phyloP scores from a whole-genome alignment of 2,329 filamentous ascomycete genomes.

The Hypomyces rosellus region DNA sequence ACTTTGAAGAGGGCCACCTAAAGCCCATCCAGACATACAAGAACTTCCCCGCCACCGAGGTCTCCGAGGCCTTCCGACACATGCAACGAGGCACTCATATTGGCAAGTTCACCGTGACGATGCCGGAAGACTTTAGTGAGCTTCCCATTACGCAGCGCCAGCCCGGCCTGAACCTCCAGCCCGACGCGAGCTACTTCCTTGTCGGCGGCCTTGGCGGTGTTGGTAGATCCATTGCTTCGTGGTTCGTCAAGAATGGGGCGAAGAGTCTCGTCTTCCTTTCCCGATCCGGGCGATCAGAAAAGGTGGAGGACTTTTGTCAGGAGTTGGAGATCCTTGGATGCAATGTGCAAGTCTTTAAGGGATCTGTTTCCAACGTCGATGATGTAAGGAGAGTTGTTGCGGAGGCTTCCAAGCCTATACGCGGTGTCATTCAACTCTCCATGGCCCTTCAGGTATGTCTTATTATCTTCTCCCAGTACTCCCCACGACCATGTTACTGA shows the following conservation, averaged over 20 bases:
- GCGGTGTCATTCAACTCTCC: constrained; percentile 31
- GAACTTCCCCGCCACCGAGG: constrained; percentile 10
- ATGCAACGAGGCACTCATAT: constrained; percentile 16
- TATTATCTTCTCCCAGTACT: neutral
- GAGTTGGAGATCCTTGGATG: constrained; percentile 17
- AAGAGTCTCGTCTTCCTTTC: constrained; percentile 20
- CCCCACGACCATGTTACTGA: no score
- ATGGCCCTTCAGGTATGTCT: constrained; percentile 23
- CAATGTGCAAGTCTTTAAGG: constrained; percentile 16
- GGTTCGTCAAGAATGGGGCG: constrained; percentile 19
- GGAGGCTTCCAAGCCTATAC: constrained; percentile 19
- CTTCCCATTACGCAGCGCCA: neutral
- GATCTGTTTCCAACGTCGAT: constrained; percentile 4
- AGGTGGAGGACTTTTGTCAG: constrained; percentile 10
- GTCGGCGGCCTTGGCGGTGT: constrained; percentile 18
- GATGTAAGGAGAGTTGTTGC: constrained; percentile 6
- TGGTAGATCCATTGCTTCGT: constrained; percentile 12
- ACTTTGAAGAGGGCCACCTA: constrained; percentile 2
- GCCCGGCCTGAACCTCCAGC: constrained; percentile 1
- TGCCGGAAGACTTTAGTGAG: neutral
- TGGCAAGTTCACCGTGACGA: constrained; percentile 14
- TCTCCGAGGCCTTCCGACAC: constrained; percentile 13
- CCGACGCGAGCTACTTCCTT: constrained; percentile 14
- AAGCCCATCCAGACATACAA: constrained; percentile 10
- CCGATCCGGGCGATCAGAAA: constrained; percentile 1